Evolutionary conservation across 2,329 filamentous ascomycete genomes (phyloP).

Genomic region (Fulvia fulva): DNA sequence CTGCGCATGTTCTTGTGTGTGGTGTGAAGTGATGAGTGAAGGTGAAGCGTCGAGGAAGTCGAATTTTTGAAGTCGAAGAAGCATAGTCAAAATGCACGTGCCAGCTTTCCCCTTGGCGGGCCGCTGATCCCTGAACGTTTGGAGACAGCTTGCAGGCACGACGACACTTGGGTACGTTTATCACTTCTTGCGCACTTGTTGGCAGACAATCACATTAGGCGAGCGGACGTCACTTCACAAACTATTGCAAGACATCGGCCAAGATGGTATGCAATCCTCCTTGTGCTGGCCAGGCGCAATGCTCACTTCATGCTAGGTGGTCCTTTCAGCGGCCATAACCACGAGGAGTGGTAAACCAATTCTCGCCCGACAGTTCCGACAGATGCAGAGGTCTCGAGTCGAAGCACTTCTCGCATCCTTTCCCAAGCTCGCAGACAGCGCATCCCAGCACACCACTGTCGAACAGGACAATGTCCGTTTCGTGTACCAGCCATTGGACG

Average conservation of each 20-base stretch:
- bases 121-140: not conserved
- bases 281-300: not conserved
- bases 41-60: not conserved
- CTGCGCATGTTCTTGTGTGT: not conserved
- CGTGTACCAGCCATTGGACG: conserved; percentile 97
- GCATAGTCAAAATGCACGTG: not conserved
- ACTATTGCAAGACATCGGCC: not conserved
- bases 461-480: conserved; percentile 99
- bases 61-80: not conserved
- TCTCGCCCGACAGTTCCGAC: conserved; percentile 93
- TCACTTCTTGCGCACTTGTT: not conserved
- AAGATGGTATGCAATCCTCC: not conserved
- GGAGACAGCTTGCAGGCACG: not conserved
- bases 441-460: conserved; percentile 95
- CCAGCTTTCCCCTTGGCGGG: not conserved
- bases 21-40: not conserved
- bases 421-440: conserved; percentile 92
- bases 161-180: not conserved
- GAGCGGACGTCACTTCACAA: not conserved
- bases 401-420: conserved; percentile 96
- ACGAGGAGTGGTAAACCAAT: conserved; percentile 97
- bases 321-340: conserved; percentile 97
- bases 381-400: conserved; percentile 94
- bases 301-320: conserved; percentile 60
- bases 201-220: not conserved